These are phyloP conservation scores for Isatis tinctoria DNA, from an alignment of 345 rosid genomes.

Conservation along the genomic window DNA sequence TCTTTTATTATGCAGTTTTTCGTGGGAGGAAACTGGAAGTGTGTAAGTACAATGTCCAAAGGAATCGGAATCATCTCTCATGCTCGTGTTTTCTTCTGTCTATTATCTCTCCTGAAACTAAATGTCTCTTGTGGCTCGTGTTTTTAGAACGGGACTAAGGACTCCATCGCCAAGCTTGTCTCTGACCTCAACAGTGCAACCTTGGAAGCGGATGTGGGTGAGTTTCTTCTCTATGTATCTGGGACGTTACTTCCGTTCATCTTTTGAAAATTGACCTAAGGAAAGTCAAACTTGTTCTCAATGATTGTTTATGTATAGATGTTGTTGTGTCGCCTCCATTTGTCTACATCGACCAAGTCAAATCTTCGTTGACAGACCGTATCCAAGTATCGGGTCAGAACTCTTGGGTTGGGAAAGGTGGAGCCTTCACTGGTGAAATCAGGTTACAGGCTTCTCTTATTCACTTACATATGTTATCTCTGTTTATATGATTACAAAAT, in stretches of 20 bases:
- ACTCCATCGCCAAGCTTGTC: slow-evolving; percentile 83
- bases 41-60: slow-evolving; percentile 53
- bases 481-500: background rate
- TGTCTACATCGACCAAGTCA: slow-evolving; percentile 84
- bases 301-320: slow-evolving; percentile 42
- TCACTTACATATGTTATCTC: background rate
- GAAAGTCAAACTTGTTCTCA: background rate
- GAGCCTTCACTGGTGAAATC: slow-evolving; percentile 99
- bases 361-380: slow-evolving; percentile 55
- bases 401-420: slow-evolving; percentile 97
- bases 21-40: slow-evolving; percentile 99
- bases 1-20: slow-evolving; percentile 74
- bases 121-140: slow-evolving; percentile 1
- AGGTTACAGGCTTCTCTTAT: slow-evolving; percentile 45
- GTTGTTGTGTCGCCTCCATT: slow-evolving; percentile 98
- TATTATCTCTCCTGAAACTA: background rate
- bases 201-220: slow-evolving; percentile 92
- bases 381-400: slow-evolving; percentile 89
- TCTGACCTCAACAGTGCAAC: slow-evolving; percentile 77
- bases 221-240: background rate
- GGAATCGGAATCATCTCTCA: background rate
- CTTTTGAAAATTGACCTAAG: background rate
- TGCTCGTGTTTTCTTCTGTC: background rate
- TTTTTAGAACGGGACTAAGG: slow-evolving; percentile 84
- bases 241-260: background rate